Evolutionary conservation across 306 rosid genomes (phyloP).

Genomic region (Aeschynomene evenia): DNA sequence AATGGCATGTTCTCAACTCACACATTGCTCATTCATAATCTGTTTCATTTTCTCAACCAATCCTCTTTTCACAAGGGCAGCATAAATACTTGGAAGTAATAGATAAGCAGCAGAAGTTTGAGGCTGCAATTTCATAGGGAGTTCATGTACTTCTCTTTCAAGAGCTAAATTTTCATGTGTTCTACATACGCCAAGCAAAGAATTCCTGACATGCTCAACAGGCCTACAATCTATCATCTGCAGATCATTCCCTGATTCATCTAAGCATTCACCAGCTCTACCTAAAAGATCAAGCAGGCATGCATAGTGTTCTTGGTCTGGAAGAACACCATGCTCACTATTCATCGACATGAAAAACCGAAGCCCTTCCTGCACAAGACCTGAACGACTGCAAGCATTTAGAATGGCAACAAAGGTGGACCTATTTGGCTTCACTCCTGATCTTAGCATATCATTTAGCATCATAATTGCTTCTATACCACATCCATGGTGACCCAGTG

Average conservation of each 20-base stretch:
- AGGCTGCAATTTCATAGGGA: constrained; percentile 58
- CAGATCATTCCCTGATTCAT: constrained; percentile 46
- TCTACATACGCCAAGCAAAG: constrained; percentile 60
- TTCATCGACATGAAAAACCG: constrained; percentile 62
- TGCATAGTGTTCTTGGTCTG: constrained; percentile 79
- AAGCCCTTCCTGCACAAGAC: constrained; percentile 73
- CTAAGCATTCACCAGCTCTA: constrained; percentile 53
- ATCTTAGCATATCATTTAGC: constrained; percentile 54
- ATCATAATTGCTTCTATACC: constrained; percentile 56
- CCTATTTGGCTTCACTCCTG: constrained; percentile 64
- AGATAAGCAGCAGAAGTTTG: constrained; percentile 53
- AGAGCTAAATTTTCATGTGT: constrained; percentile 48
- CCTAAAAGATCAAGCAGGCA: constrained; percentile 71
- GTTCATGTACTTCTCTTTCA: constrained; percentile 62
- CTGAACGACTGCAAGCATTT: constrained; percentile 75
- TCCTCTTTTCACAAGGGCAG: constrained; percentile 62
- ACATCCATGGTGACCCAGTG: constrained; percentile 61
- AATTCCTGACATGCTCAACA: constrained; percentile 52
- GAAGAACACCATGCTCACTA: constrained; percentile 47
- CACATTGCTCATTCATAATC: constrained; percentile 54
- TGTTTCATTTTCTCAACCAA: constrained; percentile 53
- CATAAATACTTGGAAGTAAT: constrained; percentile 64
- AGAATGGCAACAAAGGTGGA: constrained; percentile 59
- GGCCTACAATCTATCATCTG: constrained; percentile 52
- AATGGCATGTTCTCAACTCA: constrained; percentile 46